Evolutionary conservation across 164 flowering plant genomes (phyloP).

Genomic region (Nelumbo lutea): DNA sequence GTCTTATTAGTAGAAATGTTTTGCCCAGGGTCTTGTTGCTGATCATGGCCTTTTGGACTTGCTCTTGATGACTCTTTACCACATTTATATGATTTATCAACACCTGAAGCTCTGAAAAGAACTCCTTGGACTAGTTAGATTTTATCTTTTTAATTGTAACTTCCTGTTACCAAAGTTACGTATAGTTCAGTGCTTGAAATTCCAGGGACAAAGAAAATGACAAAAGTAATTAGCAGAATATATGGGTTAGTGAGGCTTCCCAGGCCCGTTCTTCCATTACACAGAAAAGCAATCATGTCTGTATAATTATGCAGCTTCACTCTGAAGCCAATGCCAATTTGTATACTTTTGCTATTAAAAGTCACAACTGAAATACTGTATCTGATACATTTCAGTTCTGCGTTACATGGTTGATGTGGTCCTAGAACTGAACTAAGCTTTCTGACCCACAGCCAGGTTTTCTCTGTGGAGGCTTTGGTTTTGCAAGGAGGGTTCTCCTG

Average conservation of each 20-base stretch:
- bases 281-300: constrained; percentile 22
- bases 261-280: constrained; percentile 40
- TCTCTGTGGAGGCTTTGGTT: constrained; percentile 22
- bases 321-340: too few species aligned
- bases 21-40: too few species aligned
- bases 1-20: background rate
- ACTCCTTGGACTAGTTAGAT: constrained; percentile 60
- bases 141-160: constrained; percentile 71
- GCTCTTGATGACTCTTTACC: constrained; percentile 27
- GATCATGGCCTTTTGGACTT: too few species aligned
- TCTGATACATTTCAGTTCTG: too few species aligned
- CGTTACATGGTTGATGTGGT: too few species aligned
- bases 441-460: constrained; percentile 23
- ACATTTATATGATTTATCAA: constrained; percentile 67
- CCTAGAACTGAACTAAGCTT: too few species aligned
- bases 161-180: constrained; percentile 33
- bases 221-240: background rate
- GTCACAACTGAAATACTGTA: too few species aligned
- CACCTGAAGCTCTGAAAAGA: constrained; percentile 66
- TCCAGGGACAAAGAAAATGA: background rate
- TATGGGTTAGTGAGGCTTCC: background rate
- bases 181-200: background rate
- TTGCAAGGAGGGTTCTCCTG: constrained; percentile 27
- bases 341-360: too few species aligned
- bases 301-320: too few species aligned